Evolutionary conservation across 345 rosid genomes (phyloP).

Genomic region (Citrus australasica): DNA sequence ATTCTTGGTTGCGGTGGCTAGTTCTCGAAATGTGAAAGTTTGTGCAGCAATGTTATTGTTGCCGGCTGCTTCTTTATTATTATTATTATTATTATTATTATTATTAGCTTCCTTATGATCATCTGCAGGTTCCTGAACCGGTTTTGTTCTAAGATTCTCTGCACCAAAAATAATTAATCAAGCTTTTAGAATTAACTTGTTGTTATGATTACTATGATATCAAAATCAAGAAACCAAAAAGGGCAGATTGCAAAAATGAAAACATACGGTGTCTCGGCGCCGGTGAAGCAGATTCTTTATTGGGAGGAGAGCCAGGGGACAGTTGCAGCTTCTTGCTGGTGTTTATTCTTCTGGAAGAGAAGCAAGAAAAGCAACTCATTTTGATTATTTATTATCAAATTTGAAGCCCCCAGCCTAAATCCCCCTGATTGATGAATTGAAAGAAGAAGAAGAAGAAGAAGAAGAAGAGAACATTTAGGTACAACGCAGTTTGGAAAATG

Average conservation of each 20-base stretch:
- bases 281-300: constrained; percentile 11
- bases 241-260: background rate
- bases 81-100: background rate
- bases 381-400: background rate
- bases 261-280: constrained; percentile 17
- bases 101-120: constrained; percentile 16
- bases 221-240: too few species aligned
- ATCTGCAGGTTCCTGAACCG: background rate
- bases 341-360: constrained; percentile 35
- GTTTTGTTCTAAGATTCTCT: constrained; percentile 23
- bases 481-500: background rate
- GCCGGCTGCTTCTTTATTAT: constrained; percentile 20
- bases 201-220: too few species aligned
- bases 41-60: constrained; percentile 58
- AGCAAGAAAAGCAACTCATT: constrained; percentile 86
- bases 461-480: background rate
- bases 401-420: background rate
- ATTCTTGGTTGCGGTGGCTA: constrained; percentile 87
- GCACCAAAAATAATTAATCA: background rate
- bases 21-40: constrained; percentile 77
- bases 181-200: background rate
- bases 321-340: constrained; percentile 22
- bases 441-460: background rate
- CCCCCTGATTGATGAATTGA: background rate
- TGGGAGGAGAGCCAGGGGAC: constrained; percentile 10